A percentile compares a stretch with the other conserved stretches of the same genome.
These are phyloP conservation scores for Termitomyces sp. DNA, from an alignment of 1,284 basidiomycete genomes.

Conservation along the genomic window DNA sequence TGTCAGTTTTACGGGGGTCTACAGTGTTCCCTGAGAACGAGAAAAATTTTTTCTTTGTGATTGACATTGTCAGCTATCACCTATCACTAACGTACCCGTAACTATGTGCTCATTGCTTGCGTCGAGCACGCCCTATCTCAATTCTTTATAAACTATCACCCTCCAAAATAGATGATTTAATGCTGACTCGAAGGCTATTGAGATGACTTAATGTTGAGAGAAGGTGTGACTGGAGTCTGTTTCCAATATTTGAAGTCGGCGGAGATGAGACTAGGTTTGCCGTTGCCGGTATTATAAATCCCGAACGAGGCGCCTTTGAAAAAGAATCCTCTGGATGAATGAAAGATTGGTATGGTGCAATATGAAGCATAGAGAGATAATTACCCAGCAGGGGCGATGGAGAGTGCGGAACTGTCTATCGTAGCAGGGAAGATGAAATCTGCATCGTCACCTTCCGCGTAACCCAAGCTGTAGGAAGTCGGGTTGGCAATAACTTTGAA, in stretches of 20 bases:
- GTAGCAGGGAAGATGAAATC: constrained; percentile 21
- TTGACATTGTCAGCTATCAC: neutral
- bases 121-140: constrained; percentile 8
- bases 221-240: constrained; percentile 23
- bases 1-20: neutral
- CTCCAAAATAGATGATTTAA: neutral
- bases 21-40: neutral
- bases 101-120: constrained; percentile 2
- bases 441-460: constrained; percentile 24
- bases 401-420: constrained; percentile 27
- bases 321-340: constrained; percentile 26
- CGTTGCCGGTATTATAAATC: constrained; percentile 34
- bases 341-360: neutral
- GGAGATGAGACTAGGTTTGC: constrained; percentile 27
- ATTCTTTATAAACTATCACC: neutral
- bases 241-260: constrained; percentile 35
- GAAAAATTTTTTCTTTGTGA: neutral
- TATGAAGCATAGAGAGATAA: constrained; percentile 2
- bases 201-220: neutral
- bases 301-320: constrained; percentile 34
- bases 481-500: constrained; percentile 25
- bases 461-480: constrained; percentile 27
- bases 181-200: neutral
- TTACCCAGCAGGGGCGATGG: constrained; percentile 29
- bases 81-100: constrained; percentile 5